phyloP scores from a whole-genome alignment of 441 rosid genomes.

The Jatropha podagrica region DNA sequence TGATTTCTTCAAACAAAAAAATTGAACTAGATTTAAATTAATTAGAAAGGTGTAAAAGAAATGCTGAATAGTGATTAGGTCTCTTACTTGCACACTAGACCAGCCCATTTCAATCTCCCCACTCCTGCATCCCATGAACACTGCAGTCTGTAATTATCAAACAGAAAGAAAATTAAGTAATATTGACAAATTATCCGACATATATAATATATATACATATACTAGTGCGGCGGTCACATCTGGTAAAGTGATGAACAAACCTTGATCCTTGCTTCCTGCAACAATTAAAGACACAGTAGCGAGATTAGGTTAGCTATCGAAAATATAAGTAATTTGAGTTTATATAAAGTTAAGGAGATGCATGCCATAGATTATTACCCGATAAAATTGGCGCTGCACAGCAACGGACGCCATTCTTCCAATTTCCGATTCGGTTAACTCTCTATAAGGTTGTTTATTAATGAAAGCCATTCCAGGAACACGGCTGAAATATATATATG shows the following conservation, averaged over 20 bases:
- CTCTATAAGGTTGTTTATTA: conserved; percentile 50
- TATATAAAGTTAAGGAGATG: too few species aligned
- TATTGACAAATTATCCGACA: background rate
- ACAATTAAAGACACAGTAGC: conserved; percentile 12
- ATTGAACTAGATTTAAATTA: too few species aligned
- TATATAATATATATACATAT: background rate
- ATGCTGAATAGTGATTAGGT: background rate
- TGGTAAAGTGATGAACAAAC: conserved; percentile 29
- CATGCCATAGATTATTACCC: conserved; percentile 32
- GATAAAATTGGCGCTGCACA: conserved; percentile 62
- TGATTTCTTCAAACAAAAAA: too few species aligned
- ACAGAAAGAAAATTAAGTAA: background rate
- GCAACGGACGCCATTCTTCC: conserved; percentile 35
- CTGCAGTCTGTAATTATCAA: conserved; percentile 47
- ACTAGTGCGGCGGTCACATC: background rate
- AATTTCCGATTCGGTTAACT: conserved; percentile 44
- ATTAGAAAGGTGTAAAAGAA: background rate
- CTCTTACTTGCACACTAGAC: conserved; percentile 49
- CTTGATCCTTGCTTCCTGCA: conserved; percentile 85
- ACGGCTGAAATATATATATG: conserved; percentile 23
- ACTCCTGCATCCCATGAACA: conserved; percentile 74
- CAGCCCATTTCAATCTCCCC: conserved; percentile 90
- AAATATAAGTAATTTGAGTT: too few species aligned
- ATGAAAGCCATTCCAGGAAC: conserved; percentile 73
- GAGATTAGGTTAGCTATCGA: too few species aligned